phyloP scores from a whole-genome alignment of 2,329 filamentous ascomycete species.

The Pyrenophora tritici-repentis region DNA sequence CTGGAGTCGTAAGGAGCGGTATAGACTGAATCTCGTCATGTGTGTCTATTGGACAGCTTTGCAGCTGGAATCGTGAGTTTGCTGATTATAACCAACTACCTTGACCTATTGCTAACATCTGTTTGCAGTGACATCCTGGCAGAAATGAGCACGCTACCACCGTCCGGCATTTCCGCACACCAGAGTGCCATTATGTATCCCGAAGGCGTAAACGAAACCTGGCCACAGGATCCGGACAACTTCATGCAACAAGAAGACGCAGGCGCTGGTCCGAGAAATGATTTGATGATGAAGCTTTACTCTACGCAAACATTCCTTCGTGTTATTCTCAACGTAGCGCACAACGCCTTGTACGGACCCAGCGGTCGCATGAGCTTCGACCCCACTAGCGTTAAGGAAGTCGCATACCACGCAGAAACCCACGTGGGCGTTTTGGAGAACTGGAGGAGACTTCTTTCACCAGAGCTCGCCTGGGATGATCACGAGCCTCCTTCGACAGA shows the following conservation, averaged over 20 bases:
- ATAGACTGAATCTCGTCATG: constrained; percentile 50
- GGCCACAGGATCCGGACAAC: constrained; percentile 22
- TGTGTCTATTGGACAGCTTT: constrained; percentile 91
- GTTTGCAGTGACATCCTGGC: constrained; percentile 79
- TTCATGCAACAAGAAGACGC: constrained; percentile 12
- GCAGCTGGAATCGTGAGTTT: constrained; percentile 78
- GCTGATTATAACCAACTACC: background rate
- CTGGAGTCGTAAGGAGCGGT: constrained; percentile 32
- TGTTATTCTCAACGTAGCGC: constrained; percentile 61
- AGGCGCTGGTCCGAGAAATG: constrained; percentile 38
- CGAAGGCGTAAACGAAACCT: constrained; percentile 57
- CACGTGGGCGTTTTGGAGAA: constrained; percentile 54
- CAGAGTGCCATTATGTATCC: constrained; percentile 70
- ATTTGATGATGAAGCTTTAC: constrained; percentile 60
- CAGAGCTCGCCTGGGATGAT: constrained; percentile 65
- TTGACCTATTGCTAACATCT: constrained; percentile 6
- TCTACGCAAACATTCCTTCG: constrained; percentile 66
- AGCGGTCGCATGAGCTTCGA: constrained; percentile 43
- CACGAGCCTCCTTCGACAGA: constrained; percentile 72
- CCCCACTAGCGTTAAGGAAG: constrained; percentile 36
- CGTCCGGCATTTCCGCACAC: constrained; percentile 63
- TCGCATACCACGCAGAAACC: constrained; percentile 32
- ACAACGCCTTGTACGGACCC: constrained; percentile 59
- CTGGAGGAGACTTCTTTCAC: constrained; percentile 60
- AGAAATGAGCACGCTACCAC: constrained; percentile 69